Conservation (phyloP, 352 stramenopile species). For the Globisporangium recalcitrans region DNA sequence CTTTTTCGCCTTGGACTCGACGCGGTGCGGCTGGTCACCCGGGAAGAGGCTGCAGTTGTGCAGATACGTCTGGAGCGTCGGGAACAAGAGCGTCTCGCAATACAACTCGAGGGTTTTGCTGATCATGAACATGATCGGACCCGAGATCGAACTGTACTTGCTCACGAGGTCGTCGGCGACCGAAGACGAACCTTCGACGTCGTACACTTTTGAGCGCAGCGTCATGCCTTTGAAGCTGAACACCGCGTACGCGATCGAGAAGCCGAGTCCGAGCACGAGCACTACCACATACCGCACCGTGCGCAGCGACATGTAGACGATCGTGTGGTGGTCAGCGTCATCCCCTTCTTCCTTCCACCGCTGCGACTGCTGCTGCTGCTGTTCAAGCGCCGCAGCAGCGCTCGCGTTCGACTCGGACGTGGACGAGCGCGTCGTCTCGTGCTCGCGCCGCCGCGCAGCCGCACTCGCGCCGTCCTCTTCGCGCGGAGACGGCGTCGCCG, state of each 20-base stretch:
- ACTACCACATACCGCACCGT: constrained; percentile 19
- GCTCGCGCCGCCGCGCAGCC: not conserved
- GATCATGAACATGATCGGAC: constrained; percentile 17
- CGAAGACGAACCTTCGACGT: constrained; percentile 13
- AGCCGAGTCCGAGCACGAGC: constrained; percentile 16
- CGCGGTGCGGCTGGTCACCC: constrained; percentile 20
- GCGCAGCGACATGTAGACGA: constrained; percentile 21
- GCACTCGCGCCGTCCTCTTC: constrained; percentile 1
- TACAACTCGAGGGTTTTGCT: constrained; percentile 20
- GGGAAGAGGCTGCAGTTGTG: constrained; percentile 24
- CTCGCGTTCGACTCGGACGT: constrained; percentile 11
- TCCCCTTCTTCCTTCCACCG: constrained; percentile 13
- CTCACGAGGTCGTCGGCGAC: constrained; percentile 11
- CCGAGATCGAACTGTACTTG: constrained; percentile 18
- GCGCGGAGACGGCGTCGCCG: not conserved
- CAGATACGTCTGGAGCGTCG: constrained; percentile 20
- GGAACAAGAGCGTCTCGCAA: constrained; percentile 22
- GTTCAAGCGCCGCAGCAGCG: not conserved
- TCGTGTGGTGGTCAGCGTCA: constrained; percentile 20
- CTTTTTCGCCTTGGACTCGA: constrained; percentile 19
- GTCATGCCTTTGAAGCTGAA: constrained; percentile 17
- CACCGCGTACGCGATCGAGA: constrained; percentile 15
- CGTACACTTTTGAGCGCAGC: constrained; percentile 10
- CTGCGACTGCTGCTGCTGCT: not conserved
- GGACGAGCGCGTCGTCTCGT: constrained; percentile 2